Percentiles rank a stretch among this genome's conserved stretches.
Evolutionary conservation across 164 flowering plant species (phyloP).

Genomic region (Buxus sempervirens): DNA sequence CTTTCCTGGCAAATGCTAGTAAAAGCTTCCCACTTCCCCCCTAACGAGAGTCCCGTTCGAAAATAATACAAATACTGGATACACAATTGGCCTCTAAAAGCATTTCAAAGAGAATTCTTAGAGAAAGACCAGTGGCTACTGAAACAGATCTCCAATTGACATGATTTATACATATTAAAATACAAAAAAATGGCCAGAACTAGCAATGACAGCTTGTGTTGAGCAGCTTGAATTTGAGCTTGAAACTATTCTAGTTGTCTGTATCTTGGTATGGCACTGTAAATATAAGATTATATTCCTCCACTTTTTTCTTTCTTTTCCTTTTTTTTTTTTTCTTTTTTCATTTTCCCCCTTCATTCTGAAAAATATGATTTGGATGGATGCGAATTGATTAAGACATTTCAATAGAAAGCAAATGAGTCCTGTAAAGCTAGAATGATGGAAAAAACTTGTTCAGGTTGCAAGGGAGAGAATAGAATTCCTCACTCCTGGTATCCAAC

Average conservation of each 20-base stretch:
- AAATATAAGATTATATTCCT: too few species aligned
- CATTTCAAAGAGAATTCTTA: too few species aligned
- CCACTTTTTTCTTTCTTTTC: too few species aligned
- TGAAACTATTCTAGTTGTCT: not conserved
- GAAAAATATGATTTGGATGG: not conserved
- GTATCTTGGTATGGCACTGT: not conserved
- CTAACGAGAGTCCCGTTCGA: too few species aligned
- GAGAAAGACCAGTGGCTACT: not conserved
- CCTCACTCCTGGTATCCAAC: slow-evolving; percentile 69
- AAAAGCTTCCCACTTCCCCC: too few species aligned
- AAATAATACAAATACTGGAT: too few species aligned
- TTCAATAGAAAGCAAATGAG: not conserved
- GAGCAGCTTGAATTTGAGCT: not conserved
- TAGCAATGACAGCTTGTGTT: too few species aligned
- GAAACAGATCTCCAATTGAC: not conserved
- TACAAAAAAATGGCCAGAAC: too few species aligned
- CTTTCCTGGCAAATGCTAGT: too few species aligned
- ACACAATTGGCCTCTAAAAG: too few species aligned
- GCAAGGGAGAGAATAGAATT: slow-evolving; percentile 80
- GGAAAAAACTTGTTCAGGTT: slow-evolving; percentile 84
- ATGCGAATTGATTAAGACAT: too few species aligned
- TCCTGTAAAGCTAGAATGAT: slow-evolving; percentile 32
- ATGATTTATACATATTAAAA: too few species aligned
- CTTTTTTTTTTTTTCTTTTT: not conserved
- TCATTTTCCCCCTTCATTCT: not conserved